phyloP scores from a whole-genome alignment of 768 basidiomycete genomes.

The Auricularia auricula-judae region DNA sequence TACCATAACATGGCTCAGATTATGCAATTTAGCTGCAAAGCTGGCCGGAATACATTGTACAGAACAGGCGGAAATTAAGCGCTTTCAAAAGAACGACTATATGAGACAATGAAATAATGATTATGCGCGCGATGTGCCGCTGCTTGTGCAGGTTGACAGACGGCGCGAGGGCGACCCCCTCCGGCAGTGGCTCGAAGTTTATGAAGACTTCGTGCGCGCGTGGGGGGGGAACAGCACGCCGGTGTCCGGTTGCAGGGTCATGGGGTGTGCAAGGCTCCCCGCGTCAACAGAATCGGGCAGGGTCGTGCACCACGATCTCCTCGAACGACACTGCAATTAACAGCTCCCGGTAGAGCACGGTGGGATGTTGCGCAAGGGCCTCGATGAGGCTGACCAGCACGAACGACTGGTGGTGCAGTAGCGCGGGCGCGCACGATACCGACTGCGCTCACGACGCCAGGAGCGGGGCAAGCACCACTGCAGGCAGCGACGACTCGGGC shows the following conservation, averaged over 20 bases:
- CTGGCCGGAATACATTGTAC: too few species aligned
- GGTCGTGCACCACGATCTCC: conserved; percentile 64
- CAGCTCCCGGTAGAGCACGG: conserved; percentile 81
- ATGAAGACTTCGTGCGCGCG: conserved; percentile 73
- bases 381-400: conserved; percentile 51
- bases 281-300: conserved; percentile 69
- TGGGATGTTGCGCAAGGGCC: conserved; percentile 62
- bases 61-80: too few species aligned
- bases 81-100: too few species aligned
- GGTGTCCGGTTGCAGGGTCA: conserved; percentile 51
- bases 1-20: too few species aligned
- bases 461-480: conserved; percentile 11
- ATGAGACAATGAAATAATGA: conserved; percentile 24
- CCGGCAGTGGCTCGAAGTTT: conserved; percentile 56
- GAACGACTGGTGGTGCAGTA: conserved; percentile 55
- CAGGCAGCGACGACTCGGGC: conserved; percentile 13
- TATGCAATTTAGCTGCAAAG: too few species aligned
- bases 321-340: conserved; percentile 80
- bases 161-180: conserved; percentile 72
- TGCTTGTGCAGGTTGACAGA: conserved; percentile 87
- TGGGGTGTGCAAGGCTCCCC: conserved; percentile 48
- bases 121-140: conserved; percentile 65
- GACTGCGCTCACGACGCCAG: conserved; percentile 9
- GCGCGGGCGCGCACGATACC: conserved; percentile 16
- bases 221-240: conserved; percentile 51